Percentiles rank a stretch among this genome's conserved stretches.
Conservation (phyloP, 139 green algal species). For the Tetraselmis chui region DNA sequence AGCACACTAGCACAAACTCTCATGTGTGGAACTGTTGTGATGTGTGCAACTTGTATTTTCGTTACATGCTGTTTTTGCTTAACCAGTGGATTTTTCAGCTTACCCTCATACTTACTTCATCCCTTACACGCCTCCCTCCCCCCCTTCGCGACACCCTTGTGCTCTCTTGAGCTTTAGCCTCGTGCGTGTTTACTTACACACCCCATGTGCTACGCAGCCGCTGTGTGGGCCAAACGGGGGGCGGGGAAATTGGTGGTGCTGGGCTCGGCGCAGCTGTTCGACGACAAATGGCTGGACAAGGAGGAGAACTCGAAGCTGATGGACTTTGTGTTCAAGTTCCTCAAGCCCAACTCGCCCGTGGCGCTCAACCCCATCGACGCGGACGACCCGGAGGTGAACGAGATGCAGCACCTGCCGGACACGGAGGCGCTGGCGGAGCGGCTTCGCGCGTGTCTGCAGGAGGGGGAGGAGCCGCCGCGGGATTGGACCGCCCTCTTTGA, state of each 20-base stretch:
- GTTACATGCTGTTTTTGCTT: too few relatives aligned
- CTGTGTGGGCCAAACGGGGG: constrained; percentile 41
- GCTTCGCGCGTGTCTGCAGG: constrained; percentile 59
- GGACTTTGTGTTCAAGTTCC: constrained; percentile 77
- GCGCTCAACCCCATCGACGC: constrained; percentile 53
- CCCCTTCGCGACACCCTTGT: too few relatives aligned
- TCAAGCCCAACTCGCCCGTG: constrained; percentile 42
- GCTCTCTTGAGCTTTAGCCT: too few relatives aligned
- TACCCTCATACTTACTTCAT: constrained; percentile 4
- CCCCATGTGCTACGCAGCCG: too few relatives aligned
- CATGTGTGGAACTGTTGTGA: too few relatives aligned
- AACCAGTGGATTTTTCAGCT: constrained; percentile 1
- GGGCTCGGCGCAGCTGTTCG: constrained; percentile 63
- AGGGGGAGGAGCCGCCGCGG: constrained; percentile 50
- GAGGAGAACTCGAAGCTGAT: constrained; percentile 75
- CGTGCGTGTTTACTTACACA: too few relatives aligned
- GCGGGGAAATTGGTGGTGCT: constrained; percentile 57
- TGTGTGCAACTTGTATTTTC: too few relatives aligned
- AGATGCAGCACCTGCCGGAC: constrained; percentile 65
- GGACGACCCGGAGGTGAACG: constrained; percentile 62
- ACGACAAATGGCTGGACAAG: constrained; percentile 80
- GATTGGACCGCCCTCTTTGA: constrained; percentile 74
- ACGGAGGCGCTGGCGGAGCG: constrained; percentile 57
- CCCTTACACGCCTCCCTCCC: too few relatives aligned
- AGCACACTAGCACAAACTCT: too few relatives aligned